Base-by-base conservation (phyloP, 2,329 filamentous ascomycete genomes). In the Hirsutella thompsonii region DNA sequence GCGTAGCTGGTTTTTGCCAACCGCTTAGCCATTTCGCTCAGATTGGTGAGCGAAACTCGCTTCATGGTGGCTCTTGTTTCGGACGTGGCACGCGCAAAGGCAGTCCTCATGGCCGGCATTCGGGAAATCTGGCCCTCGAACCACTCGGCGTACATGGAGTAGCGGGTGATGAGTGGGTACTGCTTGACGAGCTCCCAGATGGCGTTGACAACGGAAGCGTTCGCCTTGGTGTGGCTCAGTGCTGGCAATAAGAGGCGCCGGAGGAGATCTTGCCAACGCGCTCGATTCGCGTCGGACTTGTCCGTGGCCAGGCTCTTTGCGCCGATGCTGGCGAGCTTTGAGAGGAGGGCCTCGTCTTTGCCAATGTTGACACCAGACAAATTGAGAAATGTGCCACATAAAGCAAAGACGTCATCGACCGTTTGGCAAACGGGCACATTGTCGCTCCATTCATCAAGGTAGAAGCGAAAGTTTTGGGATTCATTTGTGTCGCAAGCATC, bases 371-470 rank as follows among this genome's bases (percentile, higher is more conserved):
- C 80, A 2, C 92, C 90, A 0, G 89, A 83, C 20, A 90, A 66
- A 48, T 92, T 93, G 36, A 95, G 67, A 19, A 98, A 72, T 1
- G 87, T 89, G 43, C 79, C 76, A 59, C 88, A 93, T 1, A 95
- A 74, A 2, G 81, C 79, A 58, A 96, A 92, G 13, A 98, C 73
- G 55, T 98, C 92, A 46, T 95, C 87, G 5, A 94, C 78, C 2
- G 71, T 83, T 57, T 94, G 89, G 55, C 92, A 98, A 18, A 94
- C 66, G 1, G 92, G 93, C 36, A 98, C 72, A 47, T 92, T 94
- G 60, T 96, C 90, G 2, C 80, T 73, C 92, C 92, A 98, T 51
- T 96, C 92, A 44, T 94, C 88, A 80, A 92, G 95, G 60, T 98
- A 98, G 57, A 93, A 96, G 28, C 83, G 78, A 58, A 95, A 96